Conservation (phyloP, 352 stramenopile species). For the Phytopythium sindhum region DNA sequence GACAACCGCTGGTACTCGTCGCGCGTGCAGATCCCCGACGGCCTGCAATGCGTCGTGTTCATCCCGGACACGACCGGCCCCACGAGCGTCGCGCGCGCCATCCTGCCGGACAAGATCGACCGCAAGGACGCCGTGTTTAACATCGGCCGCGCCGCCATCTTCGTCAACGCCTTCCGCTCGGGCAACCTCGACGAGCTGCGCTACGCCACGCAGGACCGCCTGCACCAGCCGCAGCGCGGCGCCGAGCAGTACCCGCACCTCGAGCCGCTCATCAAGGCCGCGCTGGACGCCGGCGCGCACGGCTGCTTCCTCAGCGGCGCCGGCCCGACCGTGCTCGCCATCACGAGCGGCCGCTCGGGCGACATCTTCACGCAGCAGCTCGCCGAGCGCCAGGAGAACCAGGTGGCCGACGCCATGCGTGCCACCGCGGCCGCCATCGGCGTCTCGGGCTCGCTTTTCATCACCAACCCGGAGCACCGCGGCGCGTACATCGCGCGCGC, state of each 20-base stretch:
- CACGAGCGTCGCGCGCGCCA: slow-evolving; percentile 89
- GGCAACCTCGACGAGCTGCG: slow-evolving; percentile 96
- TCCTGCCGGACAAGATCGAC: slow-evolving; percentile 87
- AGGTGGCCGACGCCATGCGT: slow-evolving; percentile 97
- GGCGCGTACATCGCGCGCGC: slow-evolving; percentile 95
- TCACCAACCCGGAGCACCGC: slow-evolving; percentile 95
- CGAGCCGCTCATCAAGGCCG: slow-evolving; percentile 96
- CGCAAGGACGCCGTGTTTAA: slow-evolving; percentile 97
- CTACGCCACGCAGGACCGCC: slow-evolving; percentile 92
- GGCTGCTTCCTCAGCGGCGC: slow-evolving; percentile 97
- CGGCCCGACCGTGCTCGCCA: slow-evolving; percentile 96
- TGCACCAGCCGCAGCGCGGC: slow-evolving; percentile 97
- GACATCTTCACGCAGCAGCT: slow-evolving; percentile 98
- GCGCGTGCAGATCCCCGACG: slow-evolving; percentile 93
- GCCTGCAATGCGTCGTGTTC: slow-evolving; percentile 97
- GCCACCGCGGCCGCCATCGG: slow-evolving; percentile 86
- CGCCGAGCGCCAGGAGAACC: slow-evolving; percentile 83
- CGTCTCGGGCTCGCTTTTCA: slow-evolving; percentile 95
- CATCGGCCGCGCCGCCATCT: slow-evolving; percentile 94
- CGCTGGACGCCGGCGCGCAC: slow-evolving; percentile 91
- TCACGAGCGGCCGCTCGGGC: slow-evolving; percentile 95
- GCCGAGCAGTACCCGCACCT: slow-evolving; percentile 95
- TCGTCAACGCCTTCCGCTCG: slow-evolving; percentile 96
- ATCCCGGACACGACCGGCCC: slow-evolving; percentile 98
- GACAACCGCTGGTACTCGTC: slow-evolving; percentile 97